Percentiles rank a stretch among this genome's conserved stretches.
These are phyloP conservation scores for Phytopythium kandeliae DNA, from an alignment of 352 stramenopile genomes.

Conservation along the genomic window DNA sequence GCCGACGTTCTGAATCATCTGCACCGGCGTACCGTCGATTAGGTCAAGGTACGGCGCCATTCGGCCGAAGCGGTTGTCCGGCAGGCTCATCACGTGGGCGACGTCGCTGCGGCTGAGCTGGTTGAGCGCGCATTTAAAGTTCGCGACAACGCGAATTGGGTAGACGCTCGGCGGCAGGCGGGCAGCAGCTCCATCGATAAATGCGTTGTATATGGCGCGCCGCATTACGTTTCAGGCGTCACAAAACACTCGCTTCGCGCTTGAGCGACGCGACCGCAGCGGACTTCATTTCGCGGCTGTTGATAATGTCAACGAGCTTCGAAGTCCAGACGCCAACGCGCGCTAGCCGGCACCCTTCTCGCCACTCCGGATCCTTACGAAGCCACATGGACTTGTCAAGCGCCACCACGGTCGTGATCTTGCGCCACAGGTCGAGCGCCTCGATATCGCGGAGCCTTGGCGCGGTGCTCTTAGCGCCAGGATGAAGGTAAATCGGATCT, in stretches of 20 bases:
- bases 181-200: background rate
- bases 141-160: background rate
- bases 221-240: background rate
- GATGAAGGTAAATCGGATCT: constrained; percentile 1
- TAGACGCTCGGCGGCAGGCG: background rate
- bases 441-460: constrained; percentile 2
- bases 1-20: constrained; percentile 10
- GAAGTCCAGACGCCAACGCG: constrained; percentile 13
- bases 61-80: constrained; percentile 7
- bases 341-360: constrained; percentile 12
- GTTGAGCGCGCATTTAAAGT: background rate
- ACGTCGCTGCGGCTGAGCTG: background rate
- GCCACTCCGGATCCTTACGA: constrained; percentile 18
- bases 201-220: background rate
- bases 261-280: too few relatives aligned
- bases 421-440: constrained; percentile 6
- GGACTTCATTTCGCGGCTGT: constrained; percentile 3
- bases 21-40: constrained; percentile 12
- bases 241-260: background rate
- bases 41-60: constrained; percentile 13
- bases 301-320: constrained; percentile 14
- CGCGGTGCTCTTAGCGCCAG: background rate
- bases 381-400: constrained; percentile 15
- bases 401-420: background rate
- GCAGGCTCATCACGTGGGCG: background rate